A percentile compares a stretch with the other conserved stretches of the same genome.
phyloP scores from a whole-genome alignment of 2,329 filamentous ascomycete genomes.

The Alternaria incomplexa region DNA sequence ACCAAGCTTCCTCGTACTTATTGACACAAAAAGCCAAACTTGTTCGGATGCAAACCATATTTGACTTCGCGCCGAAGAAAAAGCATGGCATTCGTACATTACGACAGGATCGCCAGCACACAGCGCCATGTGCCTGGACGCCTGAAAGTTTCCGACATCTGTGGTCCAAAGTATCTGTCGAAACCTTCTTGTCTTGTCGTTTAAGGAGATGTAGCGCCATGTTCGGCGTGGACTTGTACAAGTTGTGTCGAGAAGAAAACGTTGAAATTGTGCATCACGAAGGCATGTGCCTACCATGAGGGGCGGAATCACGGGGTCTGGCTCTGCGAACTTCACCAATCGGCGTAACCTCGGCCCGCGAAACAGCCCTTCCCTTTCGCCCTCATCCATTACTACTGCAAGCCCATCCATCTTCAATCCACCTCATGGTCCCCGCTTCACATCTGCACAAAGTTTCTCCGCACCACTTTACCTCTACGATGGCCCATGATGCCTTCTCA shows the following conservation, averaged over 20 bases:
- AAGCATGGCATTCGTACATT: background rate
- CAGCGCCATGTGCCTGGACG: background rate
- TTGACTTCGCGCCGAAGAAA: background rate
- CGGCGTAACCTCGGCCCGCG: background rate
- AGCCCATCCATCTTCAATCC: background rate
- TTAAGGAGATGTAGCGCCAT: background rate
- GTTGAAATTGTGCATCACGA: background rate
- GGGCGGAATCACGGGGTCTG: background rate
- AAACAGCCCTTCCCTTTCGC: background rate
- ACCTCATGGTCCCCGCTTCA: background rate
- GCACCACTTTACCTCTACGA: background rate
- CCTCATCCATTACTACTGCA: background rate
- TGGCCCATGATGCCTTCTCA: too few relatives aligned
- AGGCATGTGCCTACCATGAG: background rate
- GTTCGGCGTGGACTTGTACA: background rate
- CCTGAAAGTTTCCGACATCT: background rate
- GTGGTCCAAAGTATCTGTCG: background rate
- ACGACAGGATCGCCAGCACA: background rate
- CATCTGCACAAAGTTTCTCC: background rate
- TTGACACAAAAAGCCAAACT: background rate
- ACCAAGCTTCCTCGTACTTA: background rate
- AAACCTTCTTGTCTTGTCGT: background rate
- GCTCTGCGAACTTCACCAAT: background rate
- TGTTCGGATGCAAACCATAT: background rate
- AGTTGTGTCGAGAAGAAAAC: background rate